Evolutionary conservation across 768 basidiomycete species (phyloP), one percentile per base, ranked within the genome.

Genomic region (Hortiboletus flavorubellus): DNA sequence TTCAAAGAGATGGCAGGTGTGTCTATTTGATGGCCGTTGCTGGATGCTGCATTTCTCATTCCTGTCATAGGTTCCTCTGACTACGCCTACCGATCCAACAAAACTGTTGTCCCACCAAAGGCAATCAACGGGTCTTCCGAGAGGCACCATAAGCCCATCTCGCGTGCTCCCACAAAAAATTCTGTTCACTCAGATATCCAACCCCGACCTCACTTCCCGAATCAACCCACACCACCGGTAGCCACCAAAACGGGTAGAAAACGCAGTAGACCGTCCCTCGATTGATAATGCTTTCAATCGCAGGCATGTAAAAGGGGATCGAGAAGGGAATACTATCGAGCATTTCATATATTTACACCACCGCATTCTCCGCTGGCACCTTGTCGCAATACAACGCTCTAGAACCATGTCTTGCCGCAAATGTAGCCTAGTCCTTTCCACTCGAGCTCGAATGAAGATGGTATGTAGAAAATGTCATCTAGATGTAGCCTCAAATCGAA

Each of bases 1-100:
- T 94, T 94, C 77, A 81, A 73, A 59, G 64, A 56, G 46, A 68
- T 71, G 71, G 48, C 77, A 80, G 75, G 80, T 82, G 59, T 12
- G 74, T 68, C 12, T 18, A 1, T 49, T 26, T 4, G 33, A 34
- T 14, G 12, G 8, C 23, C 7, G 15, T 1, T 14, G 30, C 8
- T 37, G 1, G 30, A 44, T 39, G 11, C 2, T 16, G 2, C 18
- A n/a, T 38, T 44, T 53, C 56, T 65, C 43, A 67, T 29, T 29
- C 10, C 8, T 9, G 14, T 35, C 30, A 0, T 29, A 71, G 70
- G 38, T 7, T 49, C 64, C 23, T 55, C 68, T 42, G 62, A 62
- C 29, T 71, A 72, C n/a, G 46, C 58, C 21, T 63, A 60, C 49
- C 63, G 49, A 45, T 30, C 62, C 8, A 51, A 46, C 31, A 64